Conservation (phyloP, 2,329 filamentous ascomycete species). For the Aspergillaceae sp. region DNA sequence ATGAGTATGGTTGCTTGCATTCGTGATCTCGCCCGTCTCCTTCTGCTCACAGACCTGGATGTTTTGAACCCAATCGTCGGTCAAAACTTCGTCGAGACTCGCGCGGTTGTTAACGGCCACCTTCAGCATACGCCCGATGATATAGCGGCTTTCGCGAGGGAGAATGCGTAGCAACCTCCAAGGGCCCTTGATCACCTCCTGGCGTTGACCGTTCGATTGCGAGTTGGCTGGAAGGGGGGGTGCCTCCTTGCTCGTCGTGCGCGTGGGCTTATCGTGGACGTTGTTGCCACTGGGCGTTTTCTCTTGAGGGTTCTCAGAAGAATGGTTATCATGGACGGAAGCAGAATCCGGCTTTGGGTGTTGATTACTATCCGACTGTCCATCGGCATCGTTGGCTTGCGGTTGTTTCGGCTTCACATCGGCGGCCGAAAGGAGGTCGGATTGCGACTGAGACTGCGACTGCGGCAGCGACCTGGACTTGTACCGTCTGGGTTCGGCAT, state of each 20-base stretch:
- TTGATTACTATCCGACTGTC: constrained; percentile 1
- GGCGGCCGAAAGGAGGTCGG: constrained; percentile 23
- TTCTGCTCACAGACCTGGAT: constrained; percentile 69
- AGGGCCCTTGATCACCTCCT: constrained; percentile 80
- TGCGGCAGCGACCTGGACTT: constrained; percentile 11
- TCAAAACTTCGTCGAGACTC: constrained; percentile 74
- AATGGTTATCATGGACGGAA: too few species aligned
- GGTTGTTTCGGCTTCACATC: constrained; percentile 17
- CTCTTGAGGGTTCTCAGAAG: constrained; percentile 14
- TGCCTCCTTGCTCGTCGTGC: constrained; percentile 34
- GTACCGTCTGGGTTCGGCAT: constrained; percentile 29
- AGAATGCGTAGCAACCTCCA: constrained; percentile 82
- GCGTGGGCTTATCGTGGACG: constrained; percentile 16
- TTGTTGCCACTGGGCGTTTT: constrained; percentile 15
- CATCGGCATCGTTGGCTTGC: constrained; percentile 8
- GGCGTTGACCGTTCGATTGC: constrained; percentile 30
- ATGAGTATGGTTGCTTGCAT: constrained; percentile 70
- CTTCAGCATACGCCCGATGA: constrained; percentile 88
- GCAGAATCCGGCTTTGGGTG: constrained; percentile 11
- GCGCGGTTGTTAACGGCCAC: constrained; percentile 76
- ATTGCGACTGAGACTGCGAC: constrained; percentile 16
- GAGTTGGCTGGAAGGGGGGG: constrained; percentile 26
- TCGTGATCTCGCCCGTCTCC: constrained; percentile 63
- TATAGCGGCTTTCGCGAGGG: constrained; percentile 79
- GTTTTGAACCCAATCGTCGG: constrained; percentile 82